A percentile compares a stretch with the other conserved stretches of the same genome.
These are phyloP conservation scores for Cladosporium sp. DNA, from an alignment of 2,329 filamentous ascomycete genomes.

Conservation along the genomic window DNA sequence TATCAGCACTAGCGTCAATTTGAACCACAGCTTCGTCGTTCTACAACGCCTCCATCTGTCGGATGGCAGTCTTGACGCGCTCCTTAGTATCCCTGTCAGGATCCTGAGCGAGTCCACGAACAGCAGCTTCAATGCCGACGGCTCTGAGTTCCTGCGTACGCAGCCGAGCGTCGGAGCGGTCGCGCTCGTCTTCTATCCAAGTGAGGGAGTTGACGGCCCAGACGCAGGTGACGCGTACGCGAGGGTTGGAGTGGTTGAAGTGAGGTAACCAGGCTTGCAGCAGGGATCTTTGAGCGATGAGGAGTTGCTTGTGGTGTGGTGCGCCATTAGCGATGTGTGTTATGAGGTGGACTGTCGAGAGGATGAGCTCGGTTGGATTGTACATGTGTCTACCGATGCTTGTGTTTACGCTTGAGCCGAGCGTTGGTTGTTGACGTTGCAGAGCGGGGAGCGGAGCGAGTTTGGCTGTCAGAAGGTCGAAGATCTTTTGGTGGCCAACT, in stretches of 20 bases:
- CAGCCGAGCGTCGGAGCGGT: slow-evolving; percentile 60
- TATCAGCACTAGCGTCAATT: background rate
- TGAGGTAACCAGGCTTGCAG: slow-evolving; percentile 69
- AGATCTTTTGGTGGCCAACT: slow-evolving; percentile 72
- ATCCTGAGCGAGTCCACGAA: slow-evolving; percentile 47
- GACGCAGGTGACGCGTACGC: slow-evolving; percentile 73
- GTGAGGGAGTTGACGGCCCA: slow-evolving; percentile 84
- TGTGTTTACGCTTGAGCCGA: slow-evolving; percentile 39
- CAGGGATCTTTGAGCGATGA: slow-evolving; percentile 72
- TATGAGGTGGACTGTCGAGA: slow-evolving; percentile 73
- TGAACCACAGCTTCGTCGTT: background rate
- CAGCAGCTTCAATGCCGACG: slow-evolving; percentile 45
- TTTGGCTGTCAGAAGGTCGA: slow-evolving; percentile 76
- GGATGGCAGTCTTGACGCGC: slow-evolving; percentile 72
- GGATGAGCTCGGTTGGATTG: slow-evolving; percentile 61
- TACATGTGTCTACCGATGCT: slow-evolving; percentile 30
- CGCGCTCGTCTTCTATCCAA: slow-evolving; percentile 70
- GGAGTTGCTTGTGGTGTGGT: slow-evolving; percentile 69
- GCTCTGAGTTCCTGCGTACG: slow-evolving; percentile 66
- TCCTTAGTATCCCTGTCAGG: slow-evolving; percentile 77
- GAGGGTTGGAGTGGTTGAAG: slow-evolving; percentile 66
- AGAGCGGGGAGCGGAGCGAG: slow-evolving; percentile 48
- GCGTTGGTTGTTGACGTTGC: slow-evolving; percentile 18
- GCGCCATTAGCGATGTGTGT: slow-evolving; percentile 83
- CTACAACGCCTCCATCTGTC: slow-evolving; percentile 52